phyloP scores from a whole-genome alignment of 2,329 filamentous ascomycete species.

The Metarhizium humberi region DNA sequence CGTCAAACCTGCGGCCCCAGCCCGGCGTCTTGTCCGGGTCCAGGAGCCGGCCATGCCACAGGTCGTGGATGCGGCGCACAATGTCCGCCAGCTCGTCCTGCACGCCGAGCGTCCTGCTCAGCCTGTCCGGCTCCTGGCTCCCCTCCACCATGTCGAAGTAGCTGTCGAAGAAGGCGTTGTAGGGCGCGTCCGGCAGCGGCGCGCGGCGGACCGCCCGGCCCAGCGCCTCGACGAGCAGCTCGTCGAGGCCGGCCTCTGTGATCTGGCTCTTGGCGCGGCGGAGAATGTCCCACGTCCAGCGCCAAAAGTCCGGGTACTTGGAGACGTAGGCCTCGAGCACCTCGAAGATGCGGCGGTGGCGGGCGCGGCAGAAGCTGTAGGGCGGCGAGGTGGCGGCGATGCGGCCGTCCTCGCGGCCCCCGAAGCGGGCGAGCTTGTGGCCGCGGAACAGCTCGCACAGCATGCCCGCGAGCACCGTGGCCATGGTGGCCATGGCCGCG shows the following conservation, averaged over 20 bases:
- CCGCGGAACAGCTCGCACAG: conserved; percentile 7
- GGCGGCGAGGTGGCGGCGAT: conserved; percentile 5
- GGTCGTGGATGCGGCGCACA: neutral
- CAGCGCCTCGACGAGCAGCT: conserved; percentile 4
- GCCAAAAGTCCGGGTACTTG: conserved; percentile 4
- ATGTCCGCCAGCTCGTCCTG: neutral
- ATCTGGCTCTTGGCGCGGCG: conserved; percentile 2
- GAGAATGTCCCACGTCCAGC: conserved; percentile 7
- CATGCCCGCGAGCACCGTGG: conserved; percentile 4
- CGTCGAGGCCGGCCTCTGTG: conserved; percentile 6
- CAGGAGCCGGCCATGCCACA: conserved; percentile 7
- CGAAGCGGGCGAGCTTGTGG: conserved; percentile 5
- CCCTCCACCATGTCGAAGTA: conserved; percentile 6
- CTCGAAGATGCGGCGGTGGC: conserved; percentile 7
- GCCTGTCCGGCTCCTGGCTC: neutral
- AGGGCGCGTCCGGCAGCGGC: neutral
- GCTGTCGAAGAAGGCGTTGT: neutral
- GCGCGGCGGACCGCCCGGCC: neutral
- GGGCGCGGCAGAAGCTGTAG: conserved; percentile 7
- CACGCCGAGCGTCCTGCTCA: conserved; percentile 3
- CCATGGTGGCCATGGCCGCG: neutral
- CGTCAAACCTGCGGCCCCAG: conserved; percentile 6
- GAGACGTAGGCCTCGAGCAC: conserved; percentile 2
- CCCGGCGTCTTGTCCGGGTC: conserved; percentile 2
- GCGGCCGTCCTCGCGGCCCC: conserved; percentile 6